phyloP scores from a whole-genome alignment of 768 basidiomycete genomes.

The Hebeloma cylindrosporum region DNA sequence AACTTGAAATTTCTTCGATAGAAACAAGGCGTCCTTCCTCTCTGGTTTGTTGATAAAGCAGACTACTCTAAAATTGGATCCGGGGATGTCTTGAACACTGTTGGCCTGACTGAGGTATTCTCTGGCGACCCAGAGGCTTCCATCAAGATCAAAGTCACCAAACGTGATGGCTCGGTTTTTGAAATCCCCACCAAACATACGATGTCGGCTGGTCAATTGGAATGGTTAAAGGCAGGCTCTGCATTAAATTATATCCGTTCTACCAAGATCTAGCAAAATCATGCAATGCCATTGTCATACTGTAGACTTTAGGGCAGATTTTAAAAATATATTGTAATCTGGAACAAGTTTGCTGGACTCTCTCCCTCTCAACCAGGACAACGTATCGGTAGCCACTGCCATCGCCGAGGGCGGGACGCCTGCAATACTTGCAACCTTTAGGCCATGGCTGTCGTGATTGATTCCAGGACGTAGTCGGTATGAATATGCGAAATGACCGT shows the following conservation, averaged over 20 bases:
- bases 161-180: constrained; percentile 57
- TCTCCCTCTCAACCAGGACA: constrained; percentile 37
- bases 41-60: constrained; percentile 87
- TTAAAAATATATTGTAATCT: constrained; percentile 14
- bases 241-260: constrained; percentile 89
- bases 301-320: constrained; percentile 12
- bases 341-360: constrained; percentile 10
- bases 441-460: constrained; percentile 86
- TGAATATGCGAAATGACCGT: constrained; percentile 79
- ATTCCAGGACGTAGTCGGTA: constrained; percentile 81
- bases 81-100: constrained; percentile 80
- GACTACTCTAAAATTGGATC: constrained; percentile 85
- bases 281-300: not conserved
- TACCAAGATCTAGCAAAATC: constrained; percentile 31
- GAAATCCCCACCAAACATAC: constrained; percentile 81
- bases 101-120: constrained; percentile 75
- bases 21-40: constrained; percentile 97
- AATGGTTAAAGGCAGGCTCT: constrained; percentile 87
- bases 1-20: constrained; percentile 32
- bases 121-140: constrained; percentile 43
- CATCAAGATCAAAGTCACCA: constrained; percentile 66
- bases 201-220: constrained; percentile 85
- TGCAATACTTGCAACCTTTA: constrained; percentile 87
- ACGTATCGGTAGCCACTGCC: constrained; percentile 54
- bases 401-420: constrained; percentile 73